These are phyloP conservation scores for Fomitopsis schrenkii DNA, from an alignment of 1,284 basidiomycete species.

Conservation along the genomic window DNA sequence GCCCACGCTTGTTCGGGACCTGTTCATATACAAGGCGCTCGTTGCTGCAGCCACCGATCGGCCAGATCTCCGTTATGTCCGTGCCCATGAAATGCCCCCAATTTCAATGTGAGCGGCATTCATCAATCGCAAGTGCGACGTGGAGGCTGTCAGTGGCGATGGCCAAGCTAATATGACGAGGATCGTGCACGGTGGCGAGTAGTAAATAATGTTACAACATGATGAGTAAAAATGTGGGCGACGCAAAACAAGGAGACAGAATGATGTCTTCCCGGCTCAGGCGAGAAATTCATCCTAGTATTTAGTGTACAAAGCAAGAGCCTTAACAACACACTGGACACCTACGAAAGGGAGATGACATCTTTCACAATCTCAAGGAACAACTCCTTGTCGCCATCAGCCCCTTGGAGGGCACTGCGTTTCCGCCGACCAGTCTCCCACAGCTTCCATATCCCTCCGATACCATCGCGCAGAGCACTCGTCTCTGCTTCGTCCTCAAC, in stretches of 20 bases:
- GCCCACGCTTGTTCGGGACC: conserved; percentile 2
- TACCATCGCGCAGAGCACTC: conserved; percentile 31
- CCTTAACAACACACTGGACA: background rate
- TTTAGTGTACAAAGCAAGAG: conserved; percentile 7
- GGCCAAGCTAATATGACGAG: too few species aligned
- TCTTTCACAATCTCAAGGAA: conserved; percentile 26
- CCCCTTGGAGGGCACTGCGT: background rate
- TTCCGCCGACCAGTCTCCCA: conserved; percentile 38
- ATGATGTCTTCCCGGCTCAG: background rate
- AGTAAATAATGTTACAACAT: background rate
- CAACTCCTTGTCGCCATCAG: conserved; percentile 13
- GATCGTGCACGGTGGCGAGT: too few species aligned
- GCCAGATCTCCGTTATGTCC: background rate
- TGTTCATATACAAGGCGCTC: background rate
- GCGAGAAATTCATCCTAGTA: background rate
- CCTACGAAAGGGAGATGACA: conserved; percentile 11
- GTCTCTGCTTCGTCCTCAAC: conserved; percentile 16
- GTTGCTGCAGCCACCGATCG: background rate
- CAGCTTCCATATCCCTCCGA: conserved; percentile 47
- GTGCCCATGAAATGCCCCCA: background rate
- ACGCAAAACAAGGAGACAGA: background rate
- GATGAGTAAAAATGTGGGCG: background rate
- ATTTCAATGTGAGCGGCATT: too few species aligned
- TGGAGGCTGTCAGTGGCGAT: too few species aligned
- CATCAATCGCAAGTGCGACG: too few species aligned